Base-by-base conservation (phyloP, 805 yeast genomes). In the Ogataea corticis region DNA sequence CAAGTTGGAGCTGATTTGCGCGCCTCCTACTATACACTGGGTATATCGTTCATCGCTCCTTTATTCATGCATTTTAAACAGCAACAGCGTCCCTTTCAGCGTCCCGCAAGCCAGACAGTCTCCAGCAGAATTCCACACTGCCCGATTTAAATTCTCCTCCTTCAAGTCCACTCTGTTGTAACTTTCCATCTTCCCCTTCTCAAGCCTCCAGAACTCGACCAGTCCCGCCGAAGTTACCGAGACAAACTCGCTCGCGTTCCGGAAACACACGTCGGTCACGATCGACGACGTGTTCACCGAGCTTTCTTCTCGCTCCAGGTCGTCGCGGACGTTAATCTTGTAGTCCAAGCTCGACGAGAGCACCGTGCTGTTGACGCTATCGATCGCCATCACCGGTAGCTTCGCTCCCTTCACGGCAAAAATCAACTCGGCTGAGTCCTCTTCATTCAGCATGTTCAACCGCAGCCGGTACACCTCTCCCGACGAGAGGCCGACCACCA, bases 131-230 rank as follows among this genome's bases (percentile, higher is more conserved):
- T 36, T 45, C 55, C 58, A 57, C 28, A 39, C 36, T 9, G 51
- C 51, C 27, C 37, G 40, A 30, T 52, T 55, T 30, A 55, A 40
- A 10, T 45, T 38, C 25, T 39, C 49, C 7, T 39, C 54, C 56
- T 59, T 31, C 64, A 67, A 37, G 55, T 48, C 35, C 30, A 59
- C 33, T 1, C 71, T 64, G 12, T 50, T 51, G 14, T 64, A 66
- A 14, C 56, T 44, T 21, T 31, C 17, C 21, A 45, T 9, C n/a
- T 21, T 47, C 33, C 59, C 67, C 18, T 51, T 50, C 6, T 52
- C 48, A 5, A 73, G 46, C 49, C 73, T 67, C 74, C 75, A 72
- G 27, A 72, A 45, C 41, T 54, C 56, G 14, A 56, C 36, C 10
- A 32, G 15, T 7, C 56, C 57, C 27, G 47, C 41, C 3, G 49